These are phyloP conservation scores for Tetrapisispora iriomotensis DNA, from an alignment of 805 yeast species.

Conservation along the genomic window DNA sequence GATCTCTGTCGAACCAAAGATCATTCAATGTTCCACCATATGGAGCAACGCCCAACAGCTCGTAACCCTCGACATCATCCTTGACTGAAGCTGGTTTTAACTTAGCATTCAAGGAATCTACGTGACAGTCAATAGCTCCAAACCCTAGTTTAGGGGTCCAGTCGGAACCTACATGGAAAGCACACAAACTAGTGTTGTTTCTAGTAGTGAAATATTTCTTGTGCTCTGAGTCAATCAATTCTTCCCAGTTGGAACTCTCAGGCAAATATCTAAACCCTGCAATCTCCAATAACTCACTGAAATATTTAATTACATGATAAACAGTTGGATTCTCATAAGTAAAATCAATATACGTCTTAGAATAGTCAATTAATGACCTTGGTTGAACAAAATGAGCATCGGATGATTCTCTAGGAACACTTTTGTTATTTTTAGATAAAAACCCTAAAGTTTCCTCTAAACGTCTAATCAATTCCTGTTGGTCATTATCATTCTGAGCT, in stretches of 20 bases:
- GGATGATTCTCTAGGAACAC: neutral
- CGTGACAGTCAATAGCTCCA: slow-evolving; percentile 65
- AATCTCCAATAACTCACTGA: slow-evolving; percentile 38
- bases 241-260: slow-evolving; percentile 43
- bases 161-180: slow-evolving; percentile 56
- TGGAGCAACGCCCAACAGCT: slow-evolving; percentile 73
- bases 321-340: slow-evolving; percentile 66
- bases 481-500: too few relatives aligned
- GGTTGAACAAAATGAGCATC: neutral
- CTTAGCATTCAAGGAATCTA: slow-evolving; percentile 58
- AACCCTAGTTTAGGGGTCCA: slow-evolving; percentile 60
- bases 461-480: neutral
- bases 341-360: slow-evolving; percentile 46
- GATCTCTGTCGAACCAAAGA: slow-evolving; percentile 77
- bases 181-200: slow-evolving; percentile 57
- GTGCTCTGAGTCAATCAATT: too few relatives aligned
- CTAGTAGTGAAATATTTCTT: slow-evolving; percentile 57
- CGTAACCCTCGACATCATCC: slow-evolving; percentile 58
- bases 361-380: slow-evolving; percentile 1
- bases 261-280: slow-evolving; percentile 57
- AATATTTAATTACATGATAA: slow-evolving; percentile 54
- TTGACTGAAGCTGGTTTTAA: slow-evolving; percentile 67
- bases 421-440: neutral
- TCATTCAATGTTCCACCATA: slow-evolving; percentile 62
- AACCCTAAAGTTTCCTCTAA: neutral